Evolutionary conservation across 305 asterid species (phyloP), one percentile per base, ranked within the genome.

Genomic region (Fraxinus baroniana): DNA sequence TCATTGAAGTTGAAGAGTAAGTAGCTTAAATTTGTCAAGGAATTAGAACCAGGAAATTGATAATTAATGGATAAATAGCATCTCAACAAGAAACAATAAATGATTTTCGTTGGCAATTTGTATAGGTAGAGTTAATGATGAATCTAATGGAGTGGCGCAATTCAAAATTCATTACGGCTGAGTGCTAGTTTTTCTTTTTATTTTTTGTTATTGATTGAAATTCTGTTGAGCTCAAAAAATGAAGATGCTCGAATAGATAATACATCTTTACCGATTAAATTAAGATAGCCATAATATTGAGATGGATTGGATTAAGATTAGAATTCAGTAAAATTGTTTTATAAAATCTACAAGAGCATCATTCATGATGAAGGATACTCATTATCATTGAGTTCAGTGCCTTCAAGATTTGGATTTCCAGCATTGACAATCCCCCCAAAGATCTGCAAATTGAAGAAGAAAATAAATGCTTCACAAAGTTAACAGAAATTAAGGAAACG

Each of bases 1-100:
- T 96, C 99, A 80, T 96, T 96, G 93, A 96, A 96, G 90, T 96
- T 96, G 92, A 96, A 96, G 90, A 96, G 95, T 75, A 94, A 88
- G 87, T 96, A 96, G 91, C 99, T 96, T 72, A 74, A 32, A 83
- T 71, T 80, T 26, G 96, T 96, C 89, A 96, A 89, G 98, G 90
- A 81, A 77, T 80, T 77, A 74, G 64, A 44, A 44, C 62, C 30
- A 83, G 46, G 18, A 37, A 83, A 55, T 77, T 22, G 79, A 77
- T 71, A 68, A 26, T 71, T 36, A 15, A 71, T 71, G 26, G 22
- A 30, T 12, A 71, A 71, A 15, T 71, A 71, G 24, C 76, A 71
- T 33, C 41, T 71, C 44, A 71, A 32, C 41, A 17, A 32, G 24
- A 71, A 71, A 32, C 7, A 32, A 30, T 24, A 30, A 15, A 70